Evolutionary conservation across 2,329 filamentous ascomycete genomes (phyloP), one percentile per base, ranked within the genome.

Genomic region (Colletotrichum musicola): DNA sequence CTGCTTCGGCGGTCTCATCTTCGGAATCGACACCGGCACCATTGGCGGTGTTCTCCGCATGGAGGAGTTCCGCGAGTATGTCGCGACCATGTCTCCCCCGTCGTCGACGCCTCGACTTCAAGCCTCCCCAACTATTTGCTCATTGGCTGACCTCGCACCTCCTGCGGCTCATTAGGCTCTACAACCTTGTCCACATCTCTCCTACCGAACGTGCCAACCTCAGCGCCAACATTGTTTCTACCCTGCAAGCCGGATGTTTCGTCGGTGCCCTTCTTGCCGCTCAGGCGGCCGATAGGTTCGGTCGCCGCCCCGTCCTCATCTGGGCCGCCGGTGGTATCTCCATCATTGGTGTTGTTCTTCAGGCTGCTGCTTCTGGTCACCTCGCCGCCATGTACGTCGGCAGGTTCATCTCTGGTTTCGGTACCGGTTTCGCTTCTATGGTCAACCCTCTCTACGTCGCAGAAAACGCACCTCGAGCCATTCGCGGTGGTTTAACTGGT

Each of bases 361-460:
- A 66, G 30, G 78, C 63, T 40, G 63, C 63, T 84, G 85, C 44
- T 80, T 62, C 57, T 79, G 69, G 72, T 6, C 82, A 85, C 58
- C 77, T 89, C 20, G 79, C 81, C 13, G 87, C 89, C 83, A 85
- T 90, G 58, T 81, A 89, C 1, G 82, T 85, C 7, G 87, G 87
- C 1, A 84, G 88, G 63, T 84, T 16, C 77, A 84, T 62, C 82
- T 82, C 83, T 42, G 84, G 85, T 47, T 73, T 86, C 22, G 85
- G 84, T 5, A 84, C 86, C 68, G 85, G 85, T 7, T 81, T 83
- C 30, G 83, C 83, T 0, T 85, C 81, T 13, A 85, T 86, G 77
- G 81, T 84, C 35, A 84, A 89, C 4, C 87, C 87, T 2, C 82
- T 89, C 46, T 89, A 89, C 73, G 85, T 88, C 60, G 84, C 86